These are phyloP conservation scores for Thermothielavioides terrestris DNA, from an alignment of 495 filamentous ascomycete genomes.

Conservation along the genomic window DNA sequence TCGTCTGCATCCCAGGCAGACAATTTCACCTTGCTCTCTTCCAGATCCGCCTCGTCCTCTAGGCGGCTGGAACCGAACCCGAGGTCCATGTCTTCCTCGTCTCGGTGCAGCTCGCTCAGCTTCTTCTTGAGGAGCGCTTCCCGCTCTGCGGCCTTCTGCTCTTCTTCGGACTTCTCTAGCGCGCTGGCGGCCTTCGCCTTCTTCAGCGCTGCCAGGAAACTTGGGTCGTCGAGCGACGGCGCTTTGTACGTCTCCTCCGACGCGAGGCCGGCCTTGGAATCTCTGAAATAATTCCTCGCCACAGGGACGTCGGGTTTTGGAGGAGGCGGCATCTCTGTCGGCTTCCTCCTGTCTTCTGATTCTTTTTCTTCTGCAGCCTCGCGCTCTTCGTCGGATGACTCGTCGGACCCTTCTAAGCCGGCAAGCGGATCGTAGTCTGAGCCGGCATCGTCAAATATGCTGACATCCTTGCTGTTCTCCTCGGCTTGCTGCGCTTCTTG, in stretches of 20 bases:
- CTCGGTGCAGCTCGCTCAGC: conserved; percentile 66
- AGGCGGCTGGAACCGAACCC: conserved; percentile 82
- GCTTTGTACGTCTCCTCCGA: conserved; percentile 41
- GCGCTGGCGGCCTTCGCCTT: conserved; percentile 67
- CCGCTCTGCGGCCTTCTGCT: conserved; percentile 38
- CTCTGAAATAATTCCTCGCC: conserved; percentile 54
- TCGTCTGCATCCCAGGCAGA: conserved; percentile 46
- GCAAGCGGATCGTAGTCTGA: conserved; percentile 84
- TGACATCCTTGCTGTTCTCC: conserved; percentile 52
- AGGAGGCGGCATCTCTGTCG: conserved; percentile 35
- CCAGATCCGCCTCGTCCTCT: conserved; percentile 67
- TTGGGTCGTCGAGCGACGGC: conserved; percentile 59
- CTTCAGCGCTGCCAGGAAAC: conserved; percentile 73
- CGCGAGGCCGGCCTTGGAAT: conserved; percentile 36
- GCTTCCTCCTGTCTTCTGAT: conserved; percentile 6
- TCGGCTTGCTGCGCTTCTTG: conserved; percentile 31
- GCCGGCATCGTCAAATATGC: conserved; percentile 84
- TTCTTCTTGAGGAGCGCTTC: conserved; percentile 63
- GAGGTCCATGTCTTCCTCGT: conserved; percentile 87
- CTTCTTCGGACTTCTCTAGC: conserved; percentile 38
- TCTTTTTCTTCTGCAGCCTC: conserved; percentile 13
- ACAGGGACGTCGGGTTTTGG: conserved; percentile 26
- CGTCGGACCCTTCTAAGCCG: conserved; percentile 50
- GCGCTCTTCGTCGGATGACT: conserved; percentile 26
- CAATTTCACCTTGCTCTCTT: conserved; percentile 54